A percentile compares a stretch with the other conserved stretches of the same genome.
phyloP scores from a whole-genome alignment of 306 rosid genomes.

The Amphicarpaea edgeworthii region DNA sequence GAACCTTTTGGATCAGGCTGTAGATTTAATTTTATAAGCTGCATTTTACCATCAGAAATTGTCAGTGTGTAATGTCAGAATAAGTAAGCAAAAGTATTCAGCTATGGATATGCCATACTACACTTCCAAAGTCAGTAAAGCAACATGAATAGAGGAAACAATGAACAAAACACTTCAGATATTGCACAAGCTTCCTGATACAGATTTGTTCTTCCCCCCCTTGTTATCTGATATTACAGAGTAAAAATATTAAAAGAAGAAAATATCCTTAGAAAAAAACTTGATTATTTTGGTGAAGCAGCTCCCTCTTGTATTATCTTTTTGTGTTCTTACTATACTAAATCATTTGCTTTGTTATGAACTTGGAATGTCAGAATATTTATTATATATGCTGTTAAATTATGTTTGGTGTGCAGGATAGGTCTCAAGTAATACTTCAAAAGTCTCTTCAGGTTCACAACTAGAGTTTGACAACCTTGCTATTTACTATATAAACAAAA shows the following conservation, averaged over 20 bases:
- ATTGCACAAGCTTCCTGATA: conserved; percentile 3
- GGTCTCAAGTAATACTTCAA: background rate
- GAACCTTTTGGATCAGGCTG: conserved; percentile 96
- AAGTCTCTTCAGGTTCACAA: conserved; percentile 19
- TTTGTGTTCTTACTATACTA: background rate
- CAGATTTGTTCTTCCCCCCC: background rate
- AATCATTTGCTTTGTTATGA: conserved; percentile 15
- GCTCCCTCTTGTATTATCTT: background rate
- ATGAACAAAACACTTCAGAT: conserved; percentile 6
- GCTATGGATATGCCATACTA: conserved; percentile 10
- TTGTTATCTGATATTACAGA: background rate
- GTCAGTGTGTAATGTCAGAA: conserved; percentile 47
- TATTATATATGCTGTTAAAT: conserved; percentile 16
- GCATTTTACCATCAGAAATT: conserved; percentile 54
- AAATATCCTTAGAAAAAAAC: background rate
- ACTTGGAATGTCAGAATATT: conserved; percentile 18
- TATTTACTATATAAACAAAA: conserved; percentile 9
- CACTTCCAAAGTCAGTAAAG: conserved; percentile 26
- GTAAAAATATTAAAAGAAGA: conserved; percentile 3
- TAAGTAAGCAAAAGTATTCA: conserved; percentile 19
- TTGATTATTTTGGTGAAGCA: conserved; percentile 17
- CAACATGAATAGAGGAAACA: conserved; percentile 23
- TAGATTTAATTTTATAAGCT: conserved; percentile 88
- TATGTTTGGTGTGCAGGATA: background rate
- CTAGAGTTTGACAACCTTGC: conserved; percentile 22